These are phyloP conservation scores for Rugonectria rugulosa DNA, from an alignment of 2,329 filamentous ascomycete species.

Conservation along the genomic window DNA sequence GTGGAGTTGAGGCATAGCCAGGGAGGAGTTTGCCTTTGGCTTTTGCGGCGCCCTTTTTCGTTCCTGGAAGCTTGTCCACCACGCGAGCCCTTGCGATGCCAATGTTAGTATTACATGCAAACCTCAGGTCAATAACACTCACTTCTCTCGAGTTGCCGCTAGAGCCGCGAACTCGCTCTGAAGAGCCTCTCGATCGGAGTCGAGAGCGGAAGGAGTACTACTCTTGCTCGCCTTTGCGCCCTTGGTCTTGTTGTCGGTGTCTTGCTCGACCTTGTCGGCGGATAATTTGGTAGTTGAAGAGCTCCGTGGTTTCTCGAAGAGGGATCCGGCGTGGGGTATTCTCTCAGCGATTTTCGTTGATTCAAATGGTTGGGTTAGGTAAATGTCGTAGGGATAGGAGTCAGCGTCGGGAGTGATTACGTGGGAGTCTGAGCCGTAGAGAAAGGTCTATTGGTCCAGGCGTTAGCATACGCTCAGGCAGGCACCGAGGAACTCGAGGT, in stretches of 20 bases:
- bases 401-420: conserved; percentile 54
- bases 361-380: conserved; percentile 60
- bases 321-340: conserved; percentile 59
- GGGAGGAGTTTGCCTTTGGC: conserved; percentile 54
- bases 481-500: background rate
- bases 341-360: conserved; percentile 55
- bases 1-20: conserved; percentile 47
- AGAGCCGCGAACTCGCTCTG: conserved; percentile 51
- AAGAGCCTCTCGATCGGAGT: conserved; percentile 59
- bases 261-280: conserved; percentile 42
- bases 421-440: conserved; percentile 61
- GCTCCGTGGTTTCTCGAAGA: conserved; percentile 53
- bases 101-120: conserved; percentile 39
- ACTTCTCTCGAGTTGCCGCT: conserved; percentile 48
- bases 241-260: conserved; percentile 41
- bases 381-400: conserved; percentile 63
- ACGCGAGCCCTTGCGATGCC: conserved; percentile 41
- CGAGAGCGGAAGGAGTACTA: conserved; percentile 50
- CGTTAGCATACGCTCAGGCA: conserved; percentile 23
- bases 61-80: conserved; percentile 44
- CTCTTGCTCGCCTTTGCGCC: conserved; percentile 42
- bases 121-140: conserved; percentile 30
- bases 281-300: conserved; percentile 33
- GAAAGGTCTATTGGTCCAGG: conserved; percentile 54
- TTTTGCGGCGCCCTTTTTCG: conserved; percentile 45